Evolutionary conservation across 1,139 yeast species (phyloP), one percentile per base, ranked within the genome.

Genomic region (Yamadazyma blattariae): DNA sequence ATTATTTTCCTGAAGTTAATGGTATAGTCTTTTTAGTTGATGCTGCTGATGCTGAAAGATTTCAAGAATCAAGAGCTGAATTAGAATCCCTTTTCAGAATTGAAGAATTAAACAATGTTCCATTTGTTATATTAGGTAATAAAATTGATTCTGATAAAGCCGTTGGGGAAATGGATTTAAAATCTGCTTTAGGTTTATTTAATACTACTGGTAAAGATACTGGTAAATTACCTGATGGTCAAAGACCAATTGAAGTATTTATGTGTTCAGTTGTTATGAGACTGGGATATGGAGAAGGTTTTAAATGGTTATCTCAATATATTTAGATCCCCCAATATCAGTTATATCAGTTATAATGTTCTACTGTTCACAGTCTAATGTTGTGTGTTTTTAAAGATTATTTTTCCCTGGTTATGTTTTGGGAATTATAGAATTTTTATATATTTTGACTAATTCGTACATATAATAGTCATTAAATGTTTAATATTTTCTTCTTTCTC

Each of bases 201-300:
- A 66, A 65, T 47, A 89, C 96, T 44, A 89, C 96, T 28, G 97
- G 97, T 53, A 86, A 84, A 65, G 74, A 67, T 41, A 81, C 80
- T 46, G 82, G 81, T 45, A 82, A 82, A 55, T 71, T 87, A 47
- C 75, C 77, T 26, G 89, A 82, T 43, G 83, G 82, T 43, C 75
- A 76, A 51, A 84, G 98, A 71, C 97, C 99, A 35, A 82, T 92
- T 42, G 99, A 92, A 68, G 81, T 92, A 32, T 94, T 80, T 66
- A 92, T 94, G 97, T 92, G 96, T 64, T 88, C 96, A 22, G 96
- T 92, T 45, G 95, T 88, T 38, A 84, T 87, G 95, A 87, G 96
- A 75, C 87, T 86, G 61, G 97, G 97, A 50, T 89, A 89, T 65
- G 92, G 94, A 41, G 96, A 89, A 51, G 97, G 95, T 45, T 88